Conservation (phyloP, 2,329 filamentous ascomycete genomes). For the Diatrype stigma region DNA sequence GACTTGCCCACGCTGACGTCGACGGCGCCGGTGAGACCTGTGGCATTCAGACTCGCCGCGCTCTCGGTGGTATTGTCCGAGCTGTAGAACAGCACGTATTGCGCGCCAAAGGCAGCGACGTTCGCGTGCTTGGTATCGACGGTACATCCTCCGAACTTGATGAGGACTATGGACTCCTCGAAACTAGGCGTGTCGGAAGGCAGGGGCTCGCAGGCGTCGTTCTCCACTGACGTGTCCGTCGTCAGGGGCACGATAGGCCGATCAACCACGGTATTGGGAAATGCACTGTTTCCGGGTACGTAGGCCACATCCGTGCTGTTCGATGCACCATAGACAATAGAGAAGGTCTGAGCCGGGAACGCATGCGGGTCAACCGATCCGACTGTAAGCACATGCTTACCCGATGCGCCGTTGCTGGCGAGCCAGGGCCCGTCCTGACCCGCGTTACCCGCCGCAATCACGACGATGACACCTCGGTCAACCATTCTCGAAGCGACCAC, state of each 20-base stretch:
- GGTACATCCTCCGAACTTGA: constrained; percentile 13
- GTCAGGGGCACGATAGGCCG: constrained; percentile 23
- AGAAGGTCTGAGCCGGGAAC: constrained; percentile 17
- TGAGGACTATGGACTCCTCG: constrained; percentile 11
- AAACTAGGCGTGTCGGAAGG: constrained; percentile 13
- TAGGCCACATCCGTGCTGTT: constrained; percentile 22
- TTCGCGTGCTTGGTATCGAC: constrained; percentile 23
- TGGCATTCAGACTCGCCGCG: constrained; percentile 9
- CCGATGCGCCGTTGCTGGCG: constrained; percentile 21
- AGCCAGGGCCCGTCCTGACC: constrained; percentile 20
- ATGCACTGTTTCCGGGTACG: constrained; percentile 13
- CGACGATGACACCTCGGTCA: constrained; percentile 23
- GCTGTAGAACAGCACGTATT: constrained; percentile 30
- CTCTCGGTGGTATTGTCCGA: constrained; percentile 18
- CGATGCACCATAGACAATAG: constrained; percentile 14
- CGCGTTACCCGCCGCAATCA: constrained; percentile 17
- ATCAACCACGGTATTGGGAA: constrained; percentile 18
- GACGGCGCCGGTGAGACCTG: constrained; percentile 16
- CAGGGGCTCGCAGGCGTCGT: constrained; percentile 21
- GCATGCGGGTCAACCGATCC: constrained; percentile 16
- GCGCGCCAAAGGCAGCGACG: constrained; percentile 23
- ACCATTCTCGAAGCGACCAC: constrained; percentile 37
- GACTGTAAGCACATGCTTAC: constrained; percentile 21
- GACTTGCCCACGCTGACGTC: constrained; percentile 24
- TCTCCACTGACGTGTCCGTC: constrained; percentile 18